A percentile compares a stretch with the other conserved stretches of the same genome.
Conservation (phyloP, 257 asterid genomes). For the Euphrasia confusa region DNA sequence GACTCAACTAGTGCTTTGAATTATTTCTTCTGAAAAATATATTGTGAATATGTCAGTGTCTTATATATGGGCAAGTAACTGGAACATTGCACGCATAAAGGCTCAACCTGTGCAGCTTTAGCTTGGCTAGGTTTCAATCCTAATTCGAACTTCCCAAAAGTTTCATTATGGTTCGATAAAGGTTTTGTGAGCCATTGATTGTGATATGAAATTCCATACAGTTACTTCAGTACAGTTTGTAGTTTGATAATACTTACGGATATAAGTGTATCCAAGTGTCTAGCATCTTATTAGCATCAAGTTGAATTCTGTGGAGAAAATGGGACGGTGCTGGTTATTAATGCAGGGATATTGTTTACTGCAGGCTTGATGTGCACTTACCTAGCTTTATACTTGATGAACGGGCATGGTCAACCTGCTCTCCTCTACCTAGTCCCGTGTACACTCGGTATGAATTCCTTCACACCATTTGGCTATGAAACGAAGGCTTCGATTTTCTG, state of each 20-base stretch:
- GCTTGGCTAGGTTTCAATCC: too few species aligned
- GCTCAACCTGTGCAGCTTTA: too few species aligned
- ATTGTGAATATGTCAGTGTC: too few species aligned
- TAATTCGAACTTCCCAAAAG: too few species aligned
- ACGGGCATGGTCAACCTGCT: constrained; percentile 97
- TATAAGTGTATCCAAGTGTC: not conserved
- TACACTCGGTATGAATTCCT: constrained; percentile 57
- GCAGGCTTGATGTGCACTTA: constrained; percentile 79
- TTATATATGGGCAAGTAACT: too few species aligned
- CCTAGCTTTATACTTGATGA: constrained; percentile 78
- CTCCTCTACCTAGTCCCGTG: constrained; percentile 94
- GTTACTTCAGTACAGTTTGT: too few species aligned
- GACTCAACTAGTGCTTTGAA: not conserved
- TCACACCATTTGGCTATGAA: constrained; percentile 2
- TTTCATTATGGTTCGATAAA: too few species aligned
- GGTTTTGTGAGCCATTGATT: too few species aligned
- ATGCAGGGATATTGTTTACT: constrained; percentile 19
- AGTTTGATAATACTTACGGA: not conserved
- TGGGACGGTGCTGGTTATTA: not conserved
- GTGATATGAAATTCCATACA: too few species aligned
- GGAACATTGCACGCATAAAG: too few species aligned
- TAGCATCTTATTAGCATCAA: not conserved
- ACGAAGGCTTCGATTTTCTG: not conserved
- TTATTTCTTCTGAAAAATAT: not conserved
- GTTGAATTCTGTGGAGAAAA: not conserved